Base-by-base conservation (phyloP, 192 early-diverging fungal species). In the Entomortierella lignicola region DNA sequence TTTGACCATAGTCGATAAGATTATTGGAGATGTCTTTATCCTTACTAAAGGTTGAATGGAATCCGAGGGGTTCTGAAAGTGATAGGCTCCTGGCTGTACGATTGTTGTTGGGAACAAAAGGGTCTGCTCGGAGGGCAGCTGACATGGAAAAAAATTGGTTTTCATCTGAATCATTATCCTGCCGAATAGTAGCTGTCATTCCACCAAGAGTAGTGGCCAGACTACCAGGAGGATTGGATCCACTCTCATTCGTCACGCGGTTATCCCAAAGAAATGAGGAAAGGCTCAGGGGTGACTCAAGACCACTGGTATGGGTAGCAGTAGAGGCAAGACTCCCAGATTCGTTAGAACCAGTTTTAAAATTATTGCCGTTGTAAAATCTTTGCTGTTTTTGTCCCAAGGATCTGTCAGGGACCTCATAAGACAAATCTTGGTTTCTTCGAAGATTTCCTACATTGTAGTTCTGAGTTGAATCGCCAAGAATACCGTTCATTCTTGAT, bases 221-320 rank as follows among this genome's bases (percentile, higher is more conserved):
- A 26, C 26, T 55, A 1, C 13, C 17, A 23, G 51, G 12, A 1
- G 64, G 25, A 27, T 55, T 15, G 4, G 31, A 37, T 2, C 48
- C 37, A 41, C 39, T 34, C 31, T 65, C 47, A 18, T 58, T 58
- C 10, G 56, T 15, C 4, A 61, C 68, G 39, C 55, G 51, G 41
- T 51, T 63, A 29, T 53, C 60, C 75, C 75, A 79, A 30, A 70
- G 52, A 27, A 69, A 79, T 8, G 75, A 79, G 8, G 75, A 70
- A 39, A 79, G 4, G 29, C 30, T 42, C 48, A 79, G 39, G 23
- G 75, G 75, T 5, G 66, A 66, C 18, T 79, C 75, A 8, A 69
- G 54, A 31, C 44, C 60, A 25, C 15, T 17, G 5, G 48, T 50
- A 26, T 29, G 37, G 20, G 39, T 39, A 25, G 43, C 59, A 13